Conservation (phyloP, 148 eudicot species). For the Polygonum aviculare region DNA sequence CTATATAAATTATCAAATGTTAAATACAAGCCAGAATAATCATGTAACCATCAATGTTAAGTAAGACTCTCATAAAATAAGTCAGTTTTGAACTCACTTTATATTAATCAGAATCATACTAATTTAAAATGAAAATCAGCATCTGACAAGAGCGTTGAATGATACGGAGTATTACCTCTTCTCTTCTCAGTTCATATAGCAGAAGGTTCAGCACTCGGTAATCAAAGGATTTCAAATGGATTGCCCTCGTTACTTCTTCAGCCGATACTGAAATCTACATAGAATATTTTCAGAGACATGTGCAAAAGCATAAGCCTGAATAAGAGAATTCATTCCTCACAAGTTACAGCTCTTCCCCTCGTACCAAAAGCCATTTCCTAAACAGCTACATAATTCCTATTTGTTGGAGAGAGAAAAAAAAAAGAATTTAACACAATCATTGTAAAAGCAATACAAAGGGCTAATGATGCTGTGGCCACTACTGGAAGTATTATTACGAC, state of each 20-base stretch:
- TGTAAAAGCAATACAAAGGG: too few species aligned
- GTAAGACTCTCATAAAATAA: background rate
- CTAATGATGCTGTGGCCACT: background rate
- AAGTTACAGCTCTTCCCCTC: background rate
- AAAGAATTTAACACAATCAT: background rate
- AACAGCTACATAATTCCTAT: background rate
- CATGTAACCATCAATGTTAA: background rate
- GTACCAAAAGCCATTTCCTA: background rate
- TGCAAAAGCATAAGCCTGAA: slow-evolving; percentile 7
- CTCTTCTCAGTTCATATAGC: slow-evolving; percentile 62
- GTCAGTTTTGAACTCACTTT: background rate
- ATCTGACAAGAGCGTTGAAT: background rate
- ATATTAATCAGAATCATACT: background rate
- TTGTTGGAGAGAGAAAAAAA: background rate
- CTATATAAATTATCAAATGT: slow-evolving; percentile 20
- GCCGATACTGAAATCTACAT: slow-evolving; percentile 36
- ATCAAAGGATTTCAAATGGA: slow-evolving; percentile 89
- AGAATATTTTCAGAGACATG: background rate
- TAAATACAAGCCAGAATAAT: background rate
- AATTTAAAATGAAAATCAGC: background rate
- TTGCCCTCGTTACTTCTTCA: slow-evolving; percentile 72
- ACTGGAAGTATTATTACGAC: too few species aligned
- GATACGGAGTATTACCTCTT: slow-evolving; percentile 63
- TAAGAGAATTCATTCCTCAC: background rate
- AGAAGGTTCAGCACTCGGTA: slow-evolving; percentile 87